Conservation (phyloP, 768 basidiomycete genomes). For the Dictyophora rubrovolvata region DNA sequence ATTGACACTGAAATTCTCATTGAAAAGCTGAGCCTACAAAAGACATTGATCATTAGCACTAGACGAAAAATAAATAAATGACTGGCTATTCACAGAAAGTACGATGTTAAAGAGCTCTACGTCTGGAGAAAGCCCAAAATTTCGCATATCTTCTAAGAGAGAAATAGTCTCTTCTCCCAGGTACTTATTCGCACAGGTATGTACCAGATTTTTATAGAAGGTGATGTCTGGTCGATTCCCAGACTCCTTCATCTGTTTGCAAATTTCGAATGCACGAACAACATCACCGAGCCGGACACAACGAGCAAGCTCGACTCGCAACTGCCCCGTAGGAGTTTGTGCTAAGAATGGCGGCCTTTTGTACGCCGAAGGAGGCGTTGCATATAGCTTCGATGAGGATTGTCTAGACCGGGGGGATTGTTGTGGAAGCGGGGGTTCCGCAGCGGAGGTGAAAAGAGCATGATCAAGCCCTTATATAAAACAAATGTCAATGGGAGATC, state of each 20-base stretch:
- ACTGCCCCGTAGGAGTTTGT: not conserved
- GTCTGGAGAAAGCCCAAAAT: conserved; percentile 38
- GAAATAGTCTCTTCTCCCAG: conserved; percentile 48
- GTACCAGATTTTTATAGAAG: conserved; percentile 50
- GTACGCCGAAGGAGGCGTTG: not conserved
- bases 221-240: conserved; percentile 41
- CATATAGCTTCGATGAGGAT: not conserved
- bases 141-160: conserved; percentile 59
- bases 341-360: not conserved
- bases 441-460: not conserved
- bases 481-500: not conserved
- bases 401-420: not conserved
- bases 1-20: conserved; percentile 18
- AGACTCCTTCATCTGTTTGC: conserved; percentile 47
- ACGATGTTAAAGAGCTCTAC: conserved; percentile 47
- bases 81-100: conserved; percentile 38
- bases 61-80: conserved; percentile 12
- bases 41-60: conserved; percentile 21
- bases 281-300: not conserved
- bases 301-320: not conserved
- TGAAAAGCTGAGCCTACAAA: conserved; percentile 19
- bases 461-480: not conserved
- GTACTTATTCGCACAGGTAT: conserved; percentile 33
- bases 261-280: conserved; percentile 30
- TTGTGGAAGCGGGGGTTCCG: not conserved